Base-by-base conservation (phyloP, 139 green algal species). In the Zygnema circumcarinatum region DNA sequence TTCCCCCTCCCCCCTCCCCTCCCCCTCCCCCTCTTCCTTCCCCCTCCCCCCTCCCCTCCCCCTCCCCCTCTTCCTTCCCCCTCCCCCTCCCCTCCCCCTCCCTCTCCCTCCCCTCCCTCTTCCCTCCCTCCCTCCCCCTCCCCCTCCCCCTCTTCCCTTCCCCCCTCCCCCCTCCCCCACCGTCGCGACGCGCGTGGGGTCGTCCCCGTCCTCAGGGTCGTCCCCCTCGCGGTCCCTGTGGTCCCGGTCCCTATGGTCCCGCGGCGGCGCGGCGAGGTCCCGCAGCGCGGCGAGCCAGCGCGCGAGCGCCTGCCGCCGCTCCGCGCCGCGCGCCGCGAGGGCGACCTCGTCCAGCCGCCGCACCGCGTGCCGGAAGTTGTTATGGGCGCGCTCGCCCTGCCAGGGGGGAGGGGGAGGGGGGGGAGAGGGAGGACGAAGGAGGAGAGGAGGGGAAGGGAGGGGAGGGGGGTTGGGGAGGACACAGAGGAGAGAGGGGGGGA, bases 321-420 rank as follows among this genome's bases (percentile, higher is more conserved):
- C 78, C 2, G 35, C 1, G 25, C 78, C 78, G 25, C 78, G 78
- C 38, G 78, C 41, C 25, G 32, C 25, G 22, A 81, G 78, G 2
- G 78, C 72, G 78, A 84, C 78, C 33, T 84, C 78, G 41, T 84
- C 78, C 78, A 84, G 41, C 41, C 78, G 38, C 35, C 78, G 78
- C 38, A 84, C 38, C 35, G 78, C 78, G 41, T 84, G 78, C 32
- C 41, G 38, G 78, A 84, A 81, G 42, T 84, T 84, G 78, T 84
- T 84, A 31, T 54, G 41, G 20, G 72, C 31, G 38, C 41, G 38
- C 39, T 32, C 38, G 29, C 31, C 25, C 78, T 84, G 78, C 7
- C 38, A 76, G 11, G 67, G 67, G 35, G 3, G 67, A 2, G 67
- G 16, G 67, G 67, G 67, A 0, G 67, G 67, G 16, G 67, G 67